These are phyloP conservation scores for Pseudocercospora cruenta DNA, from an alignment of 2,329 filamentous ascomycete species.

Conservation along the genomic window DNA sequence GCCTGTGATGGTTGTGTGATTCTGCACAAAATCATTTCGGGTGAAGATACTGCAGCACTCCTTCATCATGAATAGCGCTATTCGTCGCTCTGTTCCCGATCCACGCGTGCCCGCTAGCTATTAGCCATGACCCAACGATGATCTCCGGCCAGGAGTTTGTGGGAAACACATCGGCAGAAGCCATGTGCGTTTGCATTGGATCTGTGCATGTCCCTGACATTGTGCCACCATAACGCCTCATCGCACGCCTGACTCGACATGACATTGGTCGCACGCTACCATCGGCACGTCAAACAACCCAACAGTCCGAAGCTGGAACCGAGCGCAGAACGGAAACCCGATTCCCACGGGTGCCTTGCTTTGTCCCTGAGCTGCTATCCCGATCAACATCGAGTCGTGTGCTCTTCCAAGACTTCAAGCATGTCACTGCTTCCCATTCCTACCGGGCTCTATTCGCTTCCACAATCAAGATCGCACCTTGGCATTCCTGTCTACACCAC, in stretches of 20 bases:
- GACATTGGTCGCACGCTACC: background rate
- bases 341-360: too few relatives aligned
- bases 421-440: background rate
- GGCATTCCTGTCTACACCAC: too few relatives aligned
- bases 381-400: too few relatives aligned
- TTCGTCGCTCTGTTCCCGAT: background rate
- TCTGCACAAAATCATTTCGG: background rate
- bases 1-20: background rate
- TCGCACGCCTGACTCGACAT: background rate
- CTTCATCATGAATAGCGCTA: background rate
- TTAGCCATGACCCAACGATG: background rate
- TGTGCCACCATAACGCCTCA: background rate
- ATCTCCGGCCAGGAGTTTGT: background rate
- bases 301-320: background rate
- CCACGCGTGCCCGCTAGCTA: background rate
- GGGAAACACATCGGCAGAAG: background rate
- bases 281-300: conserved; percentile 3
- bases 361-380: too few relatives aligned
- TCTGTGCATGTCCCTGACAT: background rate
- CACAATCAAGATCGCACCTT: too few relatives aligned
- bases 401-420: background rate
- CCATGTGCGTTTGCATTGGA: background rate
- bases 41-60: background rate
- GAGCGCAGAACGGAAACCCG: background rate
- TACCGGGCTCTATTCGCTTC: too few relatives aligned